Evolutionary conservation across 306 rosid genomes (phyloP).

Genomic region (Calophaca sinica): DNA sequence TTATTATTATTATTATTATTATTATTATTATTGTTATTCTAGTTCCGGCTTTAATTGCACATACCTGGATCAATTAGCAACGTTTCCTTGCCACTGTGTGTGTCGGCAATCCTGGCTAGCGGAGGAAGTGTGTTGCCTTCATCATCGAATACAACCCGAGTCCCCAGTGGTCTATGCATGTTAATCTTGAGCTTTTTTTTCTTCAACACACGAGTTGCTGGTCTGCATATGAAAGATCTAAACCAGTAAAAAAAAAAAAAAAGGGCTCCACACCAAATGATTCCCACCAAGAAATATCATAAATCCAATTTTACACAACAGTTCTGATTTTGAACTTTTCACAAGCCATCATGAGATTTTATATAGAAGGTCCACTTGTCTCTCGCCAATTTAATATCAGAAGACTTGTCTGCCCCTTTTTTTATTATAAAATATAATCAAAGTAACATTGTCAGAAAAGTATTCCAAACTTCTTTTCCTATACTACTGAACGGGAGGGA

Average conservation of each 20-base stretch:
- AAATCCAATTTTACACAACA: not conserved
- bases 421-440: constrained; percentile 11
- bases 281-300: not conserved
- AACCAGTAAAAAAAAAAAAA: not conserved
- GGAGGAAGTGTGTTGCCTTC: constrained; percentile 84
- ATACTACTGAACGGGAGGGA: not conserved
- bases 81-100: constrained; percentile 50
- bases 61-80: constrained; percentile 72
- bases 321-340: constrained; percentile 12
- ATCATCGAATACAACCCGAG: constrained; percentile 84
- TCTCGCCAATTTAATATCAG: constrained; percentile 3
- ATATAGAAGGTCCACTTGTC: constrained; percentile 7
- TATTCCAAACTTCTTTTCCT: not conserved
- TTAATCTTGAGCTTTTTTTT: constrained; percentile 91
- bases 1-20: too few species aligned
- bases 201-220: constrained; percentile 65
- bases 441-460: constrained; percentile 3
- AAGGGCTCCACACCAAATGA: not conserved
- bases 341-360: constrained; percentile 23
- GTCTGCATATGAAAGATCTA: constrained; percentile 53
- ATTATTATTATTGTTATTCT: too few species aligned
- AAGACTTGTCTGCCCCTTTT: constrained; percentile 15
- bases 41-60: constrained; percentile 28
- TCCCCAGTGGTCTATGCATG: constrained; percentile 77
- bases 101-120: constrained; percentile 75